Evolutionary conservation across 1,284 basidiomycete genomes (phyloP).

Genomic region (Melampsora occidentalis): DNA sequence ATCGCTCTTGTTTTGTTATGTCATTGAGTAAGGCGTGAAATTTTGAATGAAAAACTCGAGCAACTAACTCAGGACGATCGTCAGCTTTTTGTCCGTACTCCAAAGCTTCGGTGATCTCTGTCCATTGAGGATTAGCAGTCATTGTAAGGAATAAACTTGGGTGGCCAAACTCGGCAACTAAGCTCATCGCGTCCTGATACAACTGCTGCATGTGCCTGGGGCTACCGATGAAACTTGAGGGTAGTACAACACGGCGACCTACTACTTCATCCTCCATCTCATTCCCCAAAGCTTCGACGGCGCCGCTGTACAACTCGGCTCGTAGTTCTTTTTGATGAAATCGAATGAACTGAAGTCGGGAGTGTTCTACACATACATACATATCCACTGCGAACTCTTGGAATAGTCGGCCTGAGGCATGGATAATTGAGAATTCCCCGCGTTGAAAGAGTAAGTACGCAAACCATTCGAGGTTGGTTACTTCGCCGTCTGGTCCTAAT

Average conservation of each 20-base stretch:
- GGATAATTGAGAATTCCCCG: no score
- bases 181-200: slow-evolving; percentile 52
- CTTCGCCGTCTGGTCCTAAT: not conserved
- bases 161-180: slow-evolving; percentile 51
- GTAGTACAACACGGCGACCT: slow-evolving; percentile 11
- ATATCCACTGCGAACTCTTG: slow-evolving; percentile 56
- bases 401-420: slow-evolving; percentile 51
- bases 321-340: slow-evolving; percentile 53
- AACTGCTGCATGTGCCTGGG: slow-evolving; percentile 8
- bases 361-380: slow-evolving; percentile 52
- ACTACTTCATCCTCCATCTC: not conserved
- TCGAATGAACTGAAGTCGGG: slow-evolving; percentile 48
- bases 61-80: no score
- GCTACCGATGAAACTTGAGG: not conserved
- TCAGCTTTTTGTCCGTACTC: not conserved
- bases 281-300: slow-evolving; percentile 1
- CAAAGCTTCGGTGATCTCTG: slow-evolving; percentile 55
- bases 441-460: no score
- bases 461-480: no score
- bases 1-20: not conserved
- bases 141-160: slow-evolving; percentile 56
- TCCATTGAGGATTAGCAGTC: slow-evolving; percentile 56
- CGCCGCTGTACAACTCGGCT: slow-evolving; percentile 49
- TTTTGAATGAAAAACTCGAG: not conserved
- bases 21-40: not conserved